Base-by-base conservation (phyloP, 2,329 filamentous ascomycete species). In the Fusarium mundagurra region DNA sequence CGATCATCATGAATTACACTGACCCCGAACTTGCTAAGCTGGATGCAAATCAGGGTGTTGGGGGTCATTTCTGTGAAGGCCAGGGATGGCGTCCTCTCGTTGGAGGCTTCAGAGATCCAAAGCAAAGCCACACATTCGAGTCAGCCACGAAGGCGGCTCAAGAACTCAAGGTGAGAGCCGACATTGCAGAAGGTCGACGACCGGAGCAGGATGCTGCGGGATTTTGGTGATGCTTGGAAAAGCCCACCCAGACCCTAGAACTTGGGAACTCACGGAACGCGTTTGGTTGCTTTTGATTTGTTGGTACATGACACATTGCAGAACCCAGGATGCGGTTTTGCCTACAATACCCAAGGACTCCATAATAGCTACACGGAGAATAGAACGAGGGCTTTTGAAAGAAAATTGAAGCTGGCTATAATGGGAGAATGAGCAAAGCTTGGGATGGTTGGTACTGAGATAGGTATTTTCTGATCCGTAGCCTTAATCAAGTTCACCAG, bases 51-150 rank as follows among this genome's bases (percentile, higher is more conserved):
- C 20, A 55, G 1, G 51, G 51, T 29, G 51, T 55, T 6, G 36
- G 36, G 20, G 51, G 51, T 29, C 51, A 55, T 39, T 55, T 55
- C 20, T 55, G 20, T 22, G 34, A 55, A 41, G 51, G 51, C 13
- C 51, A 55, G 27, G 20, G 20, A n/a, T 55, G 36, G 34, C 34
- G 51, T 29, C 51, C 51, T 55, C 20, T 39, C 24, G 12, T 27
- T 17, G 2, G 8, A 29, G 34, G 51, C 24, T 55, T 55, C 24
- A 55, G 51, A 55, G 22, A 29, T 22, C 14, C 27, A 14, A 31
- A 55, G 20, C 4, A 31, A n/a, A 65, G 45, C 24, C 60, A 60
- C 41, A 53, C 58, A n/a, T 74, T 73, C 27, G 34, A 60, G 4
- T 44, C 55, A 11, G 71, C 66, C 8, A 20, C 18, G 8, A n/a